Percentiles rank a stretch among this genome's conserved stretches.
phyloP scores from a whole-genome alignment of 768 basidiomycete genomes.

The Mycena indigotica region DNA sequence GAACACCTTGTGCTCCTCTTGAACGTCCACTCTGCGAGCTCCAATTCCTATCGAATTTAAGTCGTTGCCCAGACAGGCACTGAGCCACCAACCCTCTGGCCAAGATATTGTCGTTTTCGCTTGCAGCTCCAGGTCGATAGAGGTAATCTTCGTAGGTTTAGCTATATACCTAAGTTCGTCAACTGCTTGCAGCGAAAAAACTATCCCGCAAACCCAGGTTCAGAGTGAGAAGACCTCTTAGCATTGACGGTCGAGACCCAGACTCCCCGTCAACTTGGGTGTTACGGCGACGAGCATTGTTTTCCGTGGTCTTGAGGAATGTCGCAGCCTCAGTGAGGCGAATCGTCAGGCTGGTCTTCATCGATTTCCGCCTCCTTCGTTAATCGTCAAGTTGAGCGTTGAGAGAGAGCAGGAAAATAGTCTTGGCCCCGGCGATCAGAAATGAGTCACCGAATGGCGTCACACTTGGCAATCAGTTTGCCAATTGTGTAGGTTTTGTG shows the following conservation, averaged over 20 bases:
- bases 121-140: constrained; percentile 78
- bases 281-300: constrained; percentile 30
- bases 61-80: constrained; percentile 9
- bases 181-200: background rate
- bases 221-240: constrained; percentile 68
- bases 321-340: constrained; percentile 55
- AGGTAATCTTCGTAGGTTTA: constrained; percentile 84
- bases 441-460: too few relatives aligned
- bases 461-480: too few relatives aligned
- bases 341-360: constrained; percentile 35
- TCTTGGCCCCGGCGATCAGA: background rate
- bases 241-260: constrained; percentile 51
- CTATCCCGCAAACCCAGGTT: constrained; percentile 26
- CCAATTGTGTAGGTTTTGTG: too few relatives aligned
- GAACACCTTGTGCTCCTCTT: constrained; percentile 77
- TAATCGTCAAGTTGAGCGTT: background rate
- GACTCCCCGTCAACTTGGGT: constrained; percentile 22
- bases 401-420: background rate
- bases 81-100: constrained; percentile 72
- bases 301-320: constrained; percentile 42
- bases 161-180: constrained; percentile 36
- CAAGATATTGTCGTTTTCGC: constrained; percentile 75
- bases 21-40: constrained; percentile 70
- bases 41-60: constrained; percentile 53
- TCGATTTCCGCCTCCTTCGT: too few relatives aligned